Evolutionary conservation across 2,329 filamentous ascomycete genomes (phyloP), one percentile per base, ranked within the genome.

Genomic region (Penicillium sp.): DNA sequence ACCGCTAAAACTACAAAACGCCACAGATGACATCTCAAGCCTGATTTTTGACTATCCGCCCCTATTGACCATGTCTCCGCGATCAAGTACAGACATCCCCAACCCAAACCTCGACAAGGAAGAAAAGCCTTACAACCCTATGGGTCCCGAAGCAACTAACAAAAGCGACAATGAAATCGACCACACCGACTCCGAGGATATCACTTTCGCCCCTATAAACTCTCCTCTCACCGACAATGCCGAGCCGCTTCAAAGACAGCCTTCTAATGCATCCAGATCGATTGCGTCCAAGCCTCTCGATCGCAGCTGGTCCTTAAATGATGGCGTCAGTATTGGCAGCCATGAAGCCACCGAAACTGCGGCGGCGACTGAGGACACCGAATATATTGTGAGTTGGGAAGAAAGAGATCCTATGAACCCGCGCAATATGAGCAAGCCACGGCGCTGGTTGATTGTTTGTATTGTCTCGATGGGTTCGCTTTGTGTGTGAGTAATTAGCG

Each of bases 371-470:
- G 56, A 53, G 3, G 47, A 56, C 22, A 71, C 70, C 37, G 71
- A 73, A 2, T 91, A 82, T 60, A 79, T 89, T 53, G 89, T 97
- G 16, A 70, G 70, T 6, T 96, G 87, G 80, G 86, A 92, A 33
- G 82, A 89, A 50, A 72, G 75, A 40, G 91, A 96, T 65, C 84
- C 87, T 0, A 66, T 82, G 68, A 87, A 85, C 60, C 91, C 91
- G 0, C 81, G 86, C 50, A 89, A 81, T 65, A 83, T 89, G 74
- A 72, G 70, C 13, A 77, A 69, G 14, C 64, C 71, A n/a, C 80
- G 82, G 53, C 91, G 91, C 64, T 96, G 92, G 92, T 49, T 83
- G 27, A 85, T 95, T 53, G 83, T 91, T 1, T 58, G 83, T 30
- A 86, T 95, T 49, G 78, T 90, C n/a, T 83, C 84, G 9, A 66